A percentile compares a stretch with the other conserved stretches of the same genome.
phyloP scores from a whole-genome alignment of 148 eudicot species.

The Rhododendron ovatum region DNA sequence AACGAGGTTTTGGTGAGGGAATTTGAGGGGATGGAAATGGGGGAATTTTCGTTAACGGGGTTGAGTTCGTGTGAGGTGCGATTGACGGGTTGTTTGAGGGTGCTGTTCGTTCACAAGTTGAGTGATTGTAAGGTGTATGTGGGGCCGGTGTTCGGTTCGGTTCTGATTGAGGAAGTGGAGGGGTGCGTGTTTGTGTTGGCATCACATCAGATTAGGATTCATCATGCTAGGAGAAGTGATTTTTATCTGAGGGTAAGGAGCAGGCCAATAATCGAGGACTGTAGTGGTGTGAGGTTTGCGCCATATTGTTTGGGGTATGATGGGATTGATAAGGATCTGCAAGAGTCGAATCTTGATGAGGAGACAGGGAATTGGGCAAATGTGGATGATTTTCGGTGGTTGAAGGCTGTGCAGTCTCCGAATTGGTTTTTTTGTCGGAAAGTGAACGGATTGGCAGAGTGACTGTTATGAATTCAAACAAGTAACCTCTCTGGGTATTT shows the following conservation, averaged over 20 bases:
- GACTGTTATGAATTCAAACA: conserved; percentile 24
- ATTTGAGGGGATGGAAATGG: conserved; percentile 42
- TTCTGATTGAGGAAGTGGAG: conserved; percentile 72
- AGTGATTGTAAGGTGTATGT: conserved; percentile 58
- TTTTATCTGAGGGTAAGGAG: conserved; percentile 79
- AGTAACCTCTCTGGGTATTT: conserved; percentile 1
- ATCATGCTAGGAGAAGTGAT: conserved; percentile 65
- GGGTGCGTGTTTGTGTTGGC: conserved; percentile 66
- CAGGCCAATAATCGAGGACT: conserved; percentile 80
- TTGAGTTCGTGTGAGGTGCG: conserved; percentile 63
- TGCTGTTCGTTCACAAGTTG: conserved; percentile 52
- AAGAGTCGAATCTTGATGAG: conserved; percentile 57
- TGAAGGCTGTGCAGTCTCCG: conserved; percentile 76
- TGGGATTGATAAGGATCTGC: conserved; percentile 60
- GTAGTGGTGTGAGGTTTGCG: conserved; percentile 72
- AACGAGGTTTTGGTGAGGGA: conserved; percentile 56
- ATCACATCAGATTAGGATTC: conserved; percentile 88
- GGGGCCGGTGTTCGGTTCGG: conserved; percentile 72
- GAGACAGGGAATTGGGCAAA: conserved; percentile 80
- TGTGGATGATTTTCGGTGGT: conserved; percentile 90
- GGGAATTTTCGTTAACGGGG: conserved; percentile 61
- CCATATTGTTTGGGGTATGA: conserved; percentile 68
- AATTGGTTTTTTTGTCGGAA: conserved; percentile 80
- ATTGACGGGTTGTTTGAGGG: conserved; percentile 59
- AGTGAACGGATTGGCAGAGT: conserved; percentile 39